phyloP scores from a whole-genome alignment of 805 yeast species.

The Saccharomycopsis javanensis region DNA sequence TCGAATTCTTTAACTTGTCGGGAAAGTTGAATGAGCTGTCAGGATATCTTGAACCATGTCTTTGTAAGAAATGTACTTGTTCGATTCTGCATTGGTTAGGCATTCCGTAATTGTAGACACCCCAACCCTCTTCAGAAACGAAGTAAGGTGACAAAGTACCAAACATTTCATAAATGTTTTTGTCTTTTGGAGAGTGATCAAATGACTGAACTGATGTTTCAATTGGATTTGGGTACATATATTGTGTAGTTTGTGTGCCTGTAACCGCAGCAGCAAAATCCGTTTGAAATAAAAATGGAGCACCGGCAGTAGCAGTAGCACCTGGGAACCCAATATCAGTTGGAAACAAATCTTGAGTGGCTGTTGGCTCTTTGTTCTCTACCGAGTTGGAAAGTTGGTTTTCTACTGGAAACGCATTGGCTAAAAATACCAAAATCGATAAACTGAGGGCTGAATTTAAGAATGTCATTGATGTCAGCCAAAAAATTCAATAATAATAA shows the following conservation, averaged over 20 bases:
- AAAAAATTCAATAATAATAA: no score
- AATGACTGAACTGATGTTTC: constrained; percentile 19
- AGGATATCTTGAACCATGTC: constrained; percentile 79
- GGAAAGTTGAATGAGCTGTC: constrained; percentile 28
- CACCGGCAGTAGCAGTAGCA: constrained; percentile 16
- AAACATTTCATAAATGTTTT: constrained; percentile 19
- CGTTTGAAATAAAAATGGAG: constrained; percentile 16
- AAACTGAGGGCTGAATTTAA: not conserved
- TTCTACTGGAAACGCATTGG: constrained; percentile 12
- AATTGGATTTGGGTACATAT: constrained; percentile 19
- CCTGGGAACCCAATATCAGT: constrained; percentile 14
- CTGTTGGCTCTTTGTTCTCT: no score
- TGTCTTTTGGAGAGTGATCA: constrained; percentile 18
- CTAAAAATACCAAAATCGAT: not conserved
- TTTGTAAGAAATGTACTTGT: constrained; percentile 60
- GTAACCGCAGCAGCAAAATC: constrained; percentile 16
- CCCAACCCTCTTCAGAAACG: constrained; percentile 19
- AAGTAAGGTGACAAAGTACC: constrained; percentile 20
- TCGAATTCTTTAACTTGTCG: constrained; percentile 29
- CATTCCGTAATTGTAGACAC: constrained; percentile 20
- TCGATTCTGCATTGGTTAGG: constrained; percentile 39
- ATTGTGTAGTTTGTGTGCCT: constrained; percentile 15
- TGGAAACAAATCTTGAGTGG: constrained; percentile 11
- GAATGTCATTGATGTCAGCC: no score
- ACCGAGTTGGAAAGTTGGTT: not conserved